A percentile compares a stretch with the other conserved stretches of the same genome.
Evolutionary conservation across 2,329 filamentous ascomycete species (phyloP).

Genomic region (Bipolaris cookei): DNA sequence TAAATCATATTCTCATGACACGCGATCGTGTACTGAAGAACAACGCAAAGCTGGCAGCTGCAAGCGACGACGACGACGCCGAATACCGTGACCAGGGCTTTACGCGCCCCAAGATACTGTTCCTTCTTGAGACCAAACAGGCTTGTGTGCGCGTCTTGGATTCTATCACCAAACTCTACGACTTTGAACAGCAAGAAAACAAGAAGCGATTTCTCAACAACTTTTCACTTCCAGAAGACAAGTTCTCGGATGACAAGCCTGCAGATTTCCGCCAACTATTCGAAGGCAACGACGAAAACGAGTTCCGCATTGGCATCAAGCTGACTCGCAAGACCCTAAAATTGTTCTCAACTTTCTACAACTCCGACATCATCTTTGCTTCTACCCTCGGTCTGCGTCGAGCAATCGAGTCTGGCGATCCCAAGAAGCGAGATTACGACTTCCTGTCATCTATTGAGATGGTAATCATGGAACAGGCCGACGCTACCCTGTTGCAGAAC

Average conservation of each 20-base stretch:
- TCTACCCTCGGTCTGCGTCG: conserved; percentile 89
- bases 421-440: conserved; percentile 75
- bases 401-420: conserved; percentile 80
- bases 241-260: conserved; percentile 75
- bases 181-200: conserved; percentile 92
- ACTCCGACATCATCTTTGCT: conserved; percentile 91
- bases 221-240: conserved; percentile 73
- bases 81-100: conserved; percentile 94
- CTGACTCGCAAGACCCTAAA: conserved; percentile 96
- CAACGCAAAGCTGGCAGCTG: conserved; percentile 76
- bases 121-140: conserved; percentile 87
- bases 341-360: conserved; percentile 94
- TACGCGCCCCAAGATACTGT: conserved; percentile 89
- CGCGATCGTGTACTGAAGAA: conserved; percentile 92
- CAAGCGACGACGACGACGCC: conserved; percentile 65
- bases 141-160: conserved; percentile 81
- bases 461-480: conserved; percentile 87
- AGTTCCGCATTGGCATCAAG: conserved; percentile 94
- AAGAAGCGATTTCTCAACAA: conserved; percentile 88
- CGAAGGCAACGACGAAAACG: conserved; percentile 93
- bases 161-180: conserved; percentile 74
- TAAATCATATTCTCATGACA: conserved; percentile 94
- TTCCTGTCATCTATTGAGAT: conserved; percentile 94
- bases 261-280: conserved; percentile 90
- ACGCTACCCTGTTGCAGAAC: conserved; percentile 95